These are phyloP conservation scores for Scedosporium dehoogii DNA, from an alignment of 2,329 filamentous ascomycete genomes.

Conservation along the genomic window DNA sequence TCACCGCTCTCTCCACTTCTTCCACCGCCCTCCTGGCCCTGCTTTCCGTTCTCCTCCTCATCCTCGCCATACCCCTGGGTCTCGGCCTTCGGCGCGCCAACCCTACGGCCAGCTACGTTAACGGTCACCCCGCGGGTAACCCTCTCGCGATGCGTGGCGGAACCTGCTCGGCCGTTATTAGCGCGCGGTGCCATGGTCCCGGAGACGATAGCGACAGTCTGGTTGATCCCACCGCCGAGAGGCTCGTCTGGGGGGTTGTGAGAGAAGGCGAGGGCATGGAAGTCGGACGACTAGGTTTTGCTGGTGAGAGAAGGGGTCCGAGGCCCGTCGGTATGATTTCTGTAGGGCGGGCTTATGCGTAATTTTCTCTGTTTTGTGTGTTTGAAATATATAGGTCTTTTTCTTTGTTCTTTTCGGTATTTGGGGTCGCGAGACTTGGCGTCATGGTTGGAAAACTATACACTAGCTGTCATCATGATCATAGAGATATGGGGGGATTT, in stretches of 20 bases:
- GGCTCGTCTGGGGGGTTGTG: conserved; percentile 37
- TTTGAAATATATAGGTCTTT: not conserved
- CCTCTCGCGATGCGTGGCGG: conserved; percentile 37
- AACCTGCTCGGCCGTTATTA: conserved; percentile 41
- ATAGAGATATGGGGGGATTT: no score
- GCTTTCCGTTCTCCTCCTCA: conserved; percentile 26
- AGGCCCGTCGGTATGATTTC: conserved; percentile 28
- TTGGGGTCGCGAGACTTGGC: no score
- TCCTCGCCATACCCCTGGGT: conserved; percentile 23
- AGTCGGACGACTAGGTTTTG: conserved; percentile 34
- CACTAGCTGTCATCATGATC: no score
- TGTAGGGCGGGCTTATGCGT: conserved; percentile 11
- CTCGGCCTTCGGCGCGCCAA: conserved; percentile 31
- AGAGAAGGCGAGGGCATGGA: conserved; percentile 25
- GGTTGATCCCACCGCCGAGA: conserved; percentile 18
- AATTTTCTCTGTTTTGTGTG: not conserved
- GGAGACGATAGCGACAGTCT: conserved; percentile 4
- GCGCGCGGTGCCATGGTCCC: conserved; percentile 34
- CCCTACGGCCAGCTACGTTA: conserved; percentile 21
- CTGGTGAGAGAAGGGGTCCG: conserved; percentile 21
- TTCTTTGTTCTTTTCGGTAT: not conserved
- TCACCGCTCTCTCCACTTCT: conserved; percentile 31
- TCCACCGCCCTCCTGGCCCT: conserved; percentile 31
- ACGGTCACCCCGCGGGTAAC: conserved; percentile 31
- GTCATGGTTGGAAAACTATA: no score